Evolutionary conservation across 345 rosid species (phyloP), one percentile per base, ranked within the genome.

Genomic region (Turritis glabra): DNA sequence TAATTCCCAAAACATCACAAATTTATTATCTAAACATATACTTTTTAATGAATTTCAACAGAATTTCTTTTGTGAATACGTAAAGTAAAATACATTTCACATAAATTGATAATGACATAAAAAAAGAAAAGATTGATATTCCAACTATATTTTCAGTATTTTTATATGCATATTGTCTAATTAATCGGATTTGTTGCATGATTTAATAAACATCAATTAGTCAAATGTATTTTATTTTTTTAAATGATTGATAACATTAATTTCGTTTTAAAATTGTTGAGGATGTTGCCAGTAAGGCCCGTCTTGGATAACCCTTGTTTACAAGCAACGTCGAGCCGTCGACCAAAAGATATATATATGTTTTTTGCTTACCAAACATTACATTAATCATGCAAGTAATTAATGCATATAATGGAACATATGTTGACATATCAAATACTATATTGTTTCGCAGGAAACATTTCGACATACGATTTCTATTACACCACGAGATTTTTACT

Each of bases 281-380:
- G 76, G 48, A 30, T 69, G 80, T 76, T 76, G 75, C 75, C 75
- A 76, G 50, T 43, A 77, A 77, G 76, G 72, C 76, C 76, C 67
- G 76, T 48, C 23, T 67, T 75, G 58, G 68, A 75, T 75, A 60
- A 67, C 79, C 79, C 74, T 67, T 59, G 74, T 19, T 60, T 75
- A 41, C 55, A 75, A 75, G 79, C 80, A 77, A 77, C 62, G 72
- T 77, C 52, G 60, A 70, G 37, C 22, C 63, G 18, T 52, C 46
- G 37, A 54, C 33, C 7, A 60, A 25, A 26, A 40, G 15, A 56
- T 17, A 7, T 46, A 8, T 7, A 43, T 18, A 60, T 12, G n/a
- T 8, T 7, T 47, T 60, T 63, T 47, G 76, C 62, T 5, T 77
- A 64, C 67, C 76, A 50, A 64, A 47, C 76, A 30, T n/a, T 69